Evolutionary conservation across 2,329 filamentous ascomycete species (phyloP).

Genomic region (Aspergillus tubingensis): DNA sequence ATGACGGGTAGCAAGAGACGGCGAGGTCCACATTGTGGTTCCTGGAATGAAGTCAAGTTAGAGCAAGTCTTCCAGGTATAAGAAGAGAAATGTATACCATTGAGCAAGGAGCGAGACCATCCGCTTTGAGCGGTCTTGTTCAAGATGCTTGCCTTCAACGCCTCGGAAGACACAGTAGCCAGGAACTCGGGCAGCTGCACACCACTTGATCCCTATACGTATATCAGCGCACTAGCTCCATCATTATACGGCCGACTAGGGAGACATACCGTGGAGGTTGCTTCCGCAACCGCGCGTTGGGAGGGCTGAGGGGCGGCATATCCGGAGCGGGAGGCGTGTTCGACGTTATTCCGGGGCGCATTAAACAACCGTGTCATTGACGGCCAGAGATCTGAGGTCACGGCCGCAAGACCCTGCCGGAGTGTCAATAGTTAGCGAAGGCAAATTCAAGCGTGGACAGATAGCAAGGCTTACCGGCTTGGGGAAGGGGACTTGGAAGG

Average conservation of each 20-base stretch:
- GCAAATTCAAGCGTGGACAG: neutral
- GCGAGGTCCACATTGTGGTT: conserved; percentile 18
- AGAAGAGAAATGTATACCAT: conserved; percentile 19
- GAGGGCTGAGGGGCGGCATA: conserved; percentile 14
- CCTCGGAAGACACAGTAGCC: conserved; percentile 26
- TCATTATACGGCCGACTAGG: conserved; percentile 1
- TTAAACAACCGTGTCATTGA: conserved; percentile 43
- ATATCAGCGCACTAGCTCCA: conserved; percentile 5
- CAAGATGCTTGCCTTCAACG: conserved; percentile 24
- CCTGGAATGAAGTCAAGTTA: conserved; percentile 15
- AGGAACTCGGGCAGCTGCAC: conserved; percentile 31
- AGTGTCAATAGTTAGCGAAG: conserved; percentile 15
- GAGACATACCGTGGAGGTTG: conserved; percentile 25
- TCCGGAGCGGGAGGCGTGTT: conserved; percentile 24
- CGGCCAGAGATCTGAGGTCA: conserved; percentile 48
- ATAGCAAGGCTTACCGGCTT: conserved; percentile 45
- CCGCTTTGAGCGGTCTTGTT: conserved; percentile 22
- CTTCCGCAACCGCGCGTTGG: conserved; percentile 19
- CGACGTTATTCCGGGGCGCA: conserved; percentile 38
- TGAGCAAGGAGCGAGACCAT: conserved; percentile 21
- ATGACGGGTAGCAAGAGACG: conserved; percentile 22
- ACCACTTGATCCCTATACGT: conserved; percentile 14
- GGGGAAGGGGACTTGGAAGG: conserved; percentile 52
- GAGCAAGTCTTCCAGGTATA: neutral
- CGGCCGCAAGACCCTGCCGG: conserved; percentile 49